Conservation (phyloP, 2,329 filamentous ascomycete genomes). For the Penicillium sp. region DNA sequence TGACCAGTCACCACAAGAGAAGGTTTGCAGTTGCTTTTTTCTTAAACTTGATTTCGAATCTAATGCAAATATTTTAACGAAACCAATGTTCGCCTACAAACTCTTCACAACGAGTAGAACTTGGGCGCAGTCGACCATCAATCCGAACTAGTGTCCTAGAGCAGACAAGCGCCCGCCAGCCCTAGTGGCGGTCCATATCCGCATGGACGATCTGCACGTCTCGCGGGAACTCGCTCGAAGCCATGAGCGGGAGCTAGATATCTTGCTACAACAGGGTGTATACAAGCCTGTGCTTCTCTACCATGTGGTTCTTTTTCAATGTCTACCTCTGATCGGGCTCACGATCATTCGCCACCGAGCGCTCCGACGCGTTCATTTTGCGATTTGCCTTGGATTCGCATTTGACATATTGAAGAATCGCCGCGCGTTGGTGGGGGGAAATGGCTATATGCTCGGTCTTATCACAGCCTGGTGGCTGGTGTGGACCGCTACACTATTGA, state of each 20-base stretch:
- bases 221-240: slow-evolving; percentile 26
- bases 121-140: no score
- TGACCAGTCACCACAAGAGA: not conserved
- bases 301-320: slow-evolving; percentile 27
- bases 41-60: no score
- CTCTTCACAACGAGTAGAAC: no score
- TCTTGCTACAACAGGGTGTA: slow-evolving; percentile 24
- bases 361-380: slow-evolving; percentile 41
- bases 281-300: slow-evolving; percentile 35
- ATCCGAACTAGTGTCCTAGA: no score
- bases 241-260: slow-evolving; percentile 22
- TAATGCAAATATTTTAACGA: no score
- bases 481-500: slow-evolving; percentile 49
- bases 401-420: slow-evolving; percentile 42
- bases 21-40: slow-evolving; percentile 1
- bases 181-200: slow-evolving; percentile 7
- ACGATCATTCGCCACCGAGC: slow-evolving; percentile 45
- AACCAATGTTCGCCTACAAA: no score
- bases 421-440: slow-evolving; percentile 46
- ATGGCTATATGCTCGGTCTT: slow-evolving; percentile 52
- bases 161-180: slow-evolving; percentile 7
- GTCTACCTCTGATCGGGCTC: slow-evolving; percentile 45
- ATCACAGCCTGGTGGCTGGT: slow-evolving; percentile 50
- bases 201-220: slow-evolving; percentile 25
- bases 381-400: slow-evolving; percentile 40